phyloP scores from a whole-genome alignment of 441 rosid genomes.

The Pelargonium fulgidum region DNA sequence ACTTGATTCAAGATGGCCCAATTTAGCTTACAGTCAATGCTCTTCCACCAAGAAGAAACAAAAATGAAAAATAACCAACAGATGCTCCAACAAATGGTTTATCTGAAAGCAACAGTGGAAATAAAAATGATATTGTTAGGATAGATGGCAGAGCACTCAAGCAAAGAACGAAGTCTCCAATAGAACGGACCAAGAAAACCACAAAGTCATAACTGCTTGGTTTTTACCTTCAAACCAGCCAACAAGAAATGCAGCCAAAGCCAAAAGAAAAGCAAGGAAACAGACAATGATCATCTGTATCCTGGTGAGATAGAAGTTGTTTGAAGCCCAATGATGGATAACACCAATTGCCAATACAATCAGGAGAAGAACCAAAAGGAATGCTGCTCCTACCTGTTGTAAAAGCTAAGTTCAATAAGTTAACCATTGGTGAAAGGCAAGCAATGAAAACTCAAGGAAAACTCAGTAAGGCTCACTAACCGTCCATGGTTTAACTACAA shows the following conservation, averaged over 20 bases:
- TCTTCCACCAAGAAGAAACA: slow-evolving; percentile 96
- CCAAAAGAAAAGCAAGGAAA: slow-evolving; percentile 93
- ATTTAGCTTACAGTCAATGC: slow-evolving; percentile 79
- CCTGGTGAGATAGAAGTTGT: slow-evolving; percentile 97
- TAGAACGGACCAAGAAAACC: slow-evolving; percentile 15
- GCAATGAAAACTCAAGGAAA: slow-evolving; percentile 15
- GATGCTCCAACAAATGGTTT: slow-evolving; percentile 99
- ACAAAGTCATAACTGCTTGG: slow-evolving; percentile 16
- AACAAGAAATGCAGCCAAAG: slow-evolving; percentile 96
- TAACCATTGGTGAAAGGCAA: slow-evolving; percentile 16
- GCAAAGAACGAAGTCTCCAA: slow-evolving; percentile 7
- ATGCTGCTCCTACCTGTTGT: slow-evolving; percentile 87
- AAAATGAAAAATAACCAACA: slow-evolving; percentile 93
- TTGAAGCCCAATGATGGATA: slow-evolving; percentile 97
- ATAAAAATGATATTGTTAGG: slow-evolving; percentile 13
- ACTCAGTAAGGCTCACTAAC: slow-evolving; percentile 46
- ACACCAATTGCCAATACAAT: slow-evolving; percentile 94
- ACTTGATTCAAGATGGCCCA: slow-evolving; percentile 16
- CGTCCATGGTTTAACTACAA: slow-evolving; percentile 83
- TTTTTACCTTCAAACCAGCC: slow-evolving; percentile 84
- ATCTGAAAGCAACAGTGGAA: slow-evolving; percentile 38
- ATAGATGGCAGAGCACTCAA: background rate
- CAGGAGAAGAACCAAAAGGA: slow-evolving; percentile 84
- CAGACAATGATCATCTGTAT: slow-evolving; percentile 85
- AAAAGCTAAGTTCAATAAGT: slow-evolving; percentile 29